Base-by-base conservation (phyloP, 148 eudicot species). In the Talinum fruticosum region DNA sequence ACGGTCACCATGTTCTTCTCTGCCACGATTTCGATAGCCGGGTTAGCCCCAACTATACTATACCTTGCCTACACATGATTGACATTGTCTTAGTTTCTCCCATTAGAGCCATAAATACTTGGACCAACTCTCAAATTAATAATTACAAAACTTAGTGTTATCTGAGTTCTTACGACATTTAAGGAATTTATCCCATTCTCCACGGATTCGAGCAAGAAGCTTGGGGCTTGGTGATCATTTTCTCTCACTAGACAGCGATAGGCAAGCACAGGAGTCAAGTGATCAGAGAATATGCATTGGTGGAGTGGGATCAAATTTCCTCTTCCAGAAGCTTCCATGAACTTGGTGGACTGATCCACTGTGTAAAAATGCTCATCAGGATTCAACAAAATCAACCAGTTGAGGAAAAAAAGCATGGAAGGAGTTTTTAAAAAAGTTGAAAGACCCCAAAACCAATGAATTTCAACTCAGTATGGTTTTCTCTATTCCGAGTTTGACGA, bases 11-110 rank as follows among this genome's bases (percentile, higher is more conserved):
- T 71, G 30, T 88, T 85, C 80, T 89, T 93, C 82, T 87, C 92
- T 2, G 94, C 97, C 32, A 89, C 84, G 30, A 95, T 75, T 82
- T 95, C 97, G 83, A 92, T 92, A 8, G 90, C 79, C 29, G 98
- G 98, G 53, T 88, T 89, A 34, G 98, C 90, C 65, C 97, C 98
- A 59, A 92, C 86, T 72, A 90, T 86, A 74, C 97, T 91, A 74
- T 88, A 95, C 24, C 98, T 92, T 79, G 97, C 98, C 94, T 92
- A 68, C 72, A 75, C 3, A 1, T 47, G 32, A 59, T 62, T 41
- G 47, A 41, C 8, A 41, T 8, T 41, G 47, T 41, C 12, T 10
- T n/a, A n/a, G n/a, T n/a, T 7, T 10, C 0, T 0, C 47, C 47
- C 47, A 41, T 41, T 14, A 41, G 47, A 41, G 47, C 47, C 47